phyloP scores from a whole-genome alignment of 495 filamentous ascomycete genomes.

The Aspergillus ellipticus region DNA sequence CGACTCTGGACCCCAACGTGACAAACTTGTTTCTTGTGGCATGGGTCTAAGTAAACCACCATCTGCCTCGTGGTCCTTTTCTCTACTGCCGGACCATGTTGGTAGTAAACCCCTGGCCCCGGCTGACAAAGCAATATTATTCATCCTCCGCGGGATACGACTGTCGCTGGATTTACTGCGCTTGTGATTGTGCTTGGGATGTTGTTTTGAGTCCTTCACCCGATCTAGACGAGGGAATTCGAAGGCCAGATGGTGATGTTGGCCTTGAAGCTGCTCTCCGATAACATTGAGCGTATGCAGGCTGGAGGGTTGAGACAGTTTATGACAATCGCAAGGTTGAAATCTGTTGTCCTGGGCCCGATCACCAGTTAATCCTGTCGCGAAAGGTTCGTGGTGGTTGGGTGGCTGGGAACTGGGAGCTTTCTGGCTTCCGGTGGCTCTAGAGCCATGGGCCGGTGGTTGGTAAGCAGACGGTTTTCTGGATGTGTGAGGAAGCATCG shows the following conservation, averaged over 20 bases:
- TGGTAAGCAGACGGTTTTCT: constrained; percentile 18
- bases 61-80: constrained; percentile 34
- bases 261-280: constrained; percentile 15
- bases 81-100: constrained; percentile 29
- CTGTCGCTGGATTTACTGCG: constrained; percentile 38
- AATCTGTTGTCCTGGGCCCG: neutral
- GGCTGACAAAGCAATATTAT: constrained; percentile 32
- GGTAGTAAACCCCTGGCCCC: constrained; percentile 33
- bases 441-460: constrained; percentile 30
- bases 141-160: constrained; percentile 37
- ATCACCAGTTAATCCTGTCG: too few species aligned
- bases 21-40: constrained; percentile 30
- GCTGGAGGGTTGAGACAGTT: neutral
- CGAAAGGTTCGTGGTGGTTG: constrained; percentile 7
- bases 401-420: constrained; percentile 11
- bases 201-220: constrained; percentile 16
- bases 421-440: constrained; percentile 12
- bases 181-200: constrained; percentile 30
- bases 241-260: constrained; percentile 17
- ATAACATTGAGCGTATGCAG: neutral
- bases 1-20: constrained; percentile 35
- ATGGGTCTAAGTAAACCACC: constrained; percentile 32
- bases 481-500: constrained; percentile 9
- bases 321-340: constrained; percentile 4
- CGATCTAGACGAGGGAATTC: constrained; percentile 20